phyloP scores from a whole-genome alignment of 129 eudicot genomes.

The Centaurea solstitialis region DNA sequence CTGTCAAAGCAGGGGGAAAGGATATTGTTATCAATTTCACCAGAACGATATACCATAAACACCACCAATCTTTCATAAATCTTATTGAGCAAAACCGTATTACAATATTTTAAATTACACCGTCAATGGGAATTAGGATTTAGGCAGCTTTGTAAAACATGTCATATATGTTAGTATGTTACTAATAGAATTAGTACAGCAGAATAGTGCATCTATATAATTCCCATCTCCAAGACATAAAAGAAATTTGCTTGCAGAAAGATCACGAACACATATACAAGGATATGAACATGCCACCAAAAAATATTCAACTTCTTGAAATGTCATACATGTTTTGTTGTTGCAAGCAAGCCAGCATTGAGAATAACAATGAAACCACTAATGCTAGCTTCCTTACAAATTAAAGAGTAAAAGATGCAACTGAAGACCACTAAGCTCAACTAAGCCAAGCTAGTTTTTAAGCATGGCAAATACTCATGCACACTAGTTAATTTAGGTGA shows the following conservation, averaged over 20 bases:
- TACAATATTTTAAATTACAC: neutral
- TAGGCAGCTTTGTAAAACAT: neutral
- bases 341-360: neutral
- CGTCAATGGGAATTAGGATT: neutral
- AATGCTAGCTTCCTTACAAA: neutral
- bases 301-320: neutral
- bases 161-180: neutral
- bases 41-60: neutral
- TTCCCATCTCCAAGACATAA: neutral
- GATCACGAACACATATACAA: neutral
- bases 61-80: neutral
- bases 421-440: neutral
- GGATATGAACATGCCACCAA: neutral
- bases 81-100: neutral
- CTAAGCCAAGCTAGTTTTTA: neutral
- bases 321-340: slow-evolving; percentile 5
- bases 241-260: slow-evolving; percentile 10
- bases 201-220: neutral
- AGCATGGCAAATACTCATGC: neutral
- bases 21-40: neutral
- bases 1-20: slow-evolving; percentile 10
- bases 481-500: neutral
- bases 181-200: neutral
- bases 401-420: slow-evolving; percentile 6
- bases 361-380: neutral